phyloP scores from a whole-genome alignment of 139 green algal genomes.

The Volvox reticuliferus region DNA sequence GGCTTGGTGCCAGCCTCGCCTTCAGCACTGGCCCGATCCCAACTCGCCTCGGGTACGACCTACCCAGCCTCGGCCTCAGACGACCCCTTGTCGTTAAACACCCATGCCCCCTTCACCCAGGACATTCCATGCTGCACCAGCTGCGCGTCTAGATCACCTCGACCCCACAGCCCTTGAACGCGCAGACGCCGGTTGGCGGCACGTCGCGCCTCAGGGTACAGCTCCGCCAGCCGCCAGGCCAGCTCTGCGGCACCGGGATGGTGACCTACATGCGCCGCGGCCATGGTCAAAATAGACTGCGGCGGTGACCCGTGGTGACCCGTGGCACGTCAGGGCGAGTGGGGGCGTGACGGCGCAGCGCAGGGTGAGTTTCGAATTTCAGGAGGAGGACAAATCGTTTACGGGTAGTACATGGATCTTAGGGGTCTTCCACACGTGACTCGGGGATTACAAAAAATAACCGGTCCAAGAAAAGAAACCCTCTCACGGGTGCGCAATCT shows the following conservation, averaged over 20 bases:
- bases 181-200: neutral
- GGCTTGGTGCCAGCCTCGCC: too few relatives aligned
- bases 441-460: too few relatives aligned
- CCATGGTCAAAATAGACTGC: slow-evolving; percentile 13
- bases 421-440: too few relatives aligned
- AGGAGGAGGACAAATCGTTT: neutral
- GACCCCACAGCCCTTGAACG: neutral
- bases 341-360: neutral
- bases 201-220: slow-evolving; percentile 1
- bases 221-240: neutral
- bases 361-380: neutral
- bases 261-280: neutral
- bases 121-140: neutral
- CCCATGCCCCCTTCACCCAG: neutral
- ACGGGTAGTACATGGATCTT: too few relatives aligned
- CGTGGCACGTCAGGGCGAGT: too few relatives aligned
- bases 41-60: neutral
- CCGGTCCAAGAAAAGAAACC: too few relatives aligned
- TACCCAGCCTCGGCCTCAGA: neutral
- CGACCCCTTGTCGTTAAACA: neutral
- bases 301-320: too few relatives aligned
- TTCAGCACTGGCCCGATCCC: neutral
- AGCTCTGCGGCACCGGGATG: neutral
- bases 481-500: too few relatives aligned
- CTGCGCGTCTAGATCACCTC: slow-evolving; percentile 28